These are phyloP conservation scores for Xerocomus amazonicus DNA, from an alignment of 1,284 basidiomycete genomes.

Conservation along the genomic window DNA sequence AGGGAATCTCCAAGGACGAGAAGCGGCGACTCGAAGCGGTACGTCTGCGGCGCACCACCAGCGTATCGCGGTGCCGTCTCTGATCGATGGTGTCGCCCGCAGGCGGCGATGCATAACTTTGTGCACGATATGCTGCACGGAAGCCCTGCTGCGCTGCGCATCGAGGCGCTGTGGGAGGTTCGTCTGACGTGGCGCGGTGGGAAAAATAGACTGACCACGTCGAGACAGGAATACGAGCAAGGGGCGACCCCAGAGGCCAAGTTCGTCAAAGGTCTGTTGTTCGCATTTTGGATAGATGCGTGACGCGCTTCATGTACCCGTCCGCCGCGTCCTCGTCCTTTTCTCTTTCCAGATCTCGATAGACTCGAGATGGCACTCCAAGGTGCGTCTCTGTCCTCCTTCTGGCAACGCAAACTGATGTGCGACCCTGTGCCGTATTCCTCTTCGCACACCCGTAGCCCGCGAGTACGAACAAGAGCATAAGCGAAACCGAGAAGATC, in stretches of 20 bases:
- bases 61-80: no score
- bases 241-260: constrained; percentile 77
- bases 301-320: no score
- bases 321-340: no score
- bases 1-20: constrained; percentile 79
- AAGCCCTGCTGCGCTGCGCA: constrained; percentile 72
- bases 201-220: not conserved
- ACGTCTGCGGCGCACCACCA: constrained; percentile 12
- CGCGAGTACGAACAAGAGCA: constrained; percentile 67
- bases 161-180: constrained; percentile 80
- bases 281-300: constrained; percentile 10
- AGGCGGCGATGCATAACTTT: constrained; percentile 92
- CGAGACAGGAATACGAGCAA: constrained; percentile 83
- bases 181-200: constrained; percentile 18
- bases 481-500: constrained; percentile 35
- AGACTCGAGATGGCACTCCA: constrained; percentile 89
- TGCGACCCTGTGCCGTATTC: no score
- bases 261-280: constrained; percentile 79
- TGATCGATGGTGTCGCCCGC: constrained; percentile 2
- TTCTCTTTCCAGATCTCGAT: constrained; percentile 67
- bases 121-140: constrained; percentile 86
- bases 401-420: no score
- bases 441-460: constrained; percentile 39
- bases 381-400: constrained; percentile 40
- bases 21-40: constrained; percentile 78